Percentiles rank a stretch among this genome's conserved stretches.
Evolutionary conservation across 441 rosid genomes (phyloP).

Genomic region (Hypseocharis bilobata): DNA sequence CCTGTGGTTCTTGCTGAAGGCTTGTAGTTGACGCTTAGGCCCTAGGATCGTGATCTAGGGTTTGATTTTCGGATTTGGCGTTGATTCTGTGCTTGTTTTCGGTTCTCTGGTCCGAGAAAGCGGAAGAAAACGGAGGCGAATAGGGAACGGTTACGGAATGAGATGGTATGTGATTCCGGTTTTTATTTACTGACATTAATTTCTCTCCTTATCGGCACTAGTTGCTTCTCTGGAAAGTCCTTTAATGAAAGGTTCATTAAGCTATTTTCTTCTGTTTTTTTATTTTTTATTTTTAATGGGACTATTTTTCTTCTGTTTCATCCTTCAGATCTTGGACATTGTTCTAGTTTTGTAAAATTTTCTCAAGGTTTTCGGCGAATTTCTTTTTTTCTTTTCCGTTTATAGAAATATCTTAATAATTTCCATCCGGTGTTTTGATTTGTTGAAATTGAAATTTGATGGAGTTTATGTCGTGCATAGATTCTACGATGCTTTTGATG

Average conservation of each 20-base stretch:
- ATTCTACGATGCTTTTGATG: neutral
- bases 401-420: neutral
- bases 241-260: slow-evolving; percentile 14
- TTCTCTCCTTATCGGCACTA: neutral
- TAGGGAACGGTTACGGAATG: slow-evolving; percentile 55
- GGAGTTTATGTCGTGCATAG: neutral
- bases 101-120: slow-evolving; percentile 22
- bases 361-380: neutral
- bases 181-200: slow-evolving; percentile 1
- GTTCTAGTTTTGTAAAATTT: slow-evolving; percentile 19
- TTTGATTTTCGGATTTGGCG: slow-evolving; percentile 29
- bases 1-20: slow-evolving; percentile 25
- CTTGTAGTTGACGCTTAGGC: slow-evolving; percentile 25
- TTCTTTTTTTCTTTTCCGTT: neutral
- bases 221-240: slow-evolving; percentile 3
- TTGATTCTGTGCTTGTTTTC: slow-evolving; percentile 18
- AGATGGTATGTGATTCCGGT: slow-evolving; percentile 54
- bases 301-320: slow-evolving; percentile 16
- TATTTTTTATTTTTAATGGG: too few species aligned
- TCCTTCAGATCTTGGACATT: slow-evolving; percentile 43
- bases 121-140: slow-evolving; percentile 48
- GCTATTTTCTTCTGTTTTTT: slow-evolving; percentile 14
- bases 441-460: neutral
- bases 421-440: neutral
- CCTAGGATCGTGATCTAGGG: slow-evolving; percentile 71